phyloP scores from a whole-genome alignment of 805 yeast genomes.

The Danielozyma ontarioensis region DNA sequence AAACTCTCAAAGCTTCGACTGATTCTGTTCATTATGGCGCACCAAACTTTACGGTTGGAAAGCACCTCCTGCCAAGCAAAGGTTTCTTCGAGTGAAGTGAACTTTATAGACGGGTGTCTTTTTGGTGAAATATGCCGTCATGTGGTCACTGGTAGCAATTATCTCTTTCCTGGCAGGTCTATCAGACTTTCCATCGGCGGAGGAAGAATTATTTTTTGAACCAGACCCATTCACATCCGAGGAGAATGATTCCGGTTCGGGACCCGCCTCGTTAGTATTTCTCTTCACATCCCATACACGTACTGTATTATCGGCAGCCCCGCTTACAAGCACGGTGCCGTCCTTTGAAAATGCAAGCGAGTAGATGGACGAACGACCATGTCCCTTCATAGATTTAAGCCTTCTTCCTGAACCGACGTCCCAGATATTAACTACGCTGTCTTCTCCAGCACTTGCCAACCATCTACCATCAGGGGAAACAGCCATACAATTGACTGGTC shows the following conservation, averaged over 20 bases:
- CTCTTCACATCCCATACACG: constrained; percentile 94
- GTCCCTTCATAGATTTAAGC: constrained; percentile 90
- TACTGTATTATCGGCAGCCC: constrained; percentile 88
- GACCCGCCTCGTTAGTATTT: constrained; percentile 74
- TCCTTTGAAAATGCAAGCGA: constrained; percentile 81
- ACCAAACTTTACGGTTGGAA: constrained; percentile 40
- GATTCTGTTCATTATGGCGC: too few species aligned
- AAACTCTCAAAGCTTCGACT: too few species aligned
- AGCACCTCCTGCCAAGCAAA: constrained; percentile 92
- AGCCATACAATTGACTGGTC: constrained; percentile 79
- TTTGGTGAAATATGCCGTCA: constrained; percentile 91
- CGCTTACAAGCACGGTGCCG: constrained; percentile 84
- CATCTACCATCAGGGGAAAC: constrained; percentile 97
- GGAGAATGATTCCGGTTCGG: constrained; percentile 68
- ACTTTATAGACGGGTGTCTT: constrained; percentile 92
- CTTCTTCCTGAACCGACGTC: constrained; percentile 90
- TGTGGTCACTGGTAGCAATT: constrained; percentile 81
- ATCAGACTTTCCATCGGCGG: constrained; percentile 6
- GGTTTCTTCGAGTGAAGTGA: constrained; percentile 83
- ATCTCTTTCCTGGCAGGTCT: constrained; percentile 58
- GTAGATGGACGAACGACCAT: constrained; percentile 81
- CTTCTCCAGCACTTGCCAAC: constrained; percentile 94
- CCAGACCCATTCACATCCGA: constrained; percentile 11
- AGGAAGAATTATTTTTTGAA: neutral
- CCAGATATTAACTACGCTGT: constrained; percentile 83